Conservation (phyloP, 2,329 filamentous ascomycete species). For the Neofusicoccum parvum region DNA sequence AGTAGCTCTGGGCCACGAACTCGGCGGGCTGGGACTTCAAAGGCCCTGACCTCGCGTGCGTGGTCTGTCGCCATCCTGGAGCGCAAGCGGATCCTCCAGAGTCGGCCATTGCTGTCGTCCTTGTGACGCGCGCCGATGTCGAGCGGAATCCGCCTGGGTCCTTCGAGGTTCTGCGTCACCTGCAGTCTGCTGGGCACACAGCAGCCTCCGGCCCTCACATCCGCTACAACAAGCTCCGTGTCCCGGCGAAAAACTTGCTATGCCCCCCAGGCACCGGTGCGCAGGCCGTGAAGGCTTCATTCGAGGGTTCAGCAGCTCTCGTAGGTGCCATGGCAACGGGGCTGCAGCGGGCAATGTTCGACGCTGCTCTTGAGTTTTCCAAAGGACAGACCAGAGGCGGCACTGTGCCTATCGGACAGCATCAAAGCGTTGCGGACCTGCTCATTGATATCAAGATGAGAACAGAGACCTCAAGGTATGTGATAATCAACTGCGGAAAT, state of each 20-base stretch:
- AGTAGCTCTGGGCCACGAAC: slow-evolving; percentile 58
- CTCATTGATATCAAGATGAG: slow-evolving; percentile 57
- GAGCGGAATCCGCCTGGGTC: slow-evolving; percentile 46
- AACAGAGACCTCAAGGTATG: slow-evolving; percentile 51
- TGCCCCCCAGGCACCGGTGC: slow-evolving; percentile 48
- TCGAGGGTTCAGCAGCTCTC: slow-evolving; percentile 51
- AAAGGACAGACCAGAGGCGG: slow-evolving; percentile 52
- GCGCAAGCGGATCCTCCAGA: slow-evolving; percentile 28
- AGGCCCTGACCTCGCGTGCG: slow-evolving; percentile 56
- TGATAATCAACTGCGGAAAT: neutral
- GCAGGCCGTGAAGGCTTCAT: slow-evolving; percentile 46
- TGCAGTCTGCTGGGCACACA: slow-evolving; percentile 50
- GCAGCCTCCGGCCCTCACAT: slow-evolving; percentile 54
- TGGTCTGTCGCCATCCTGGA: slow-evolving; percentile 50
- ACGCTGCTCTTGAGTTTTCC: slow-evolving; percentile 54
- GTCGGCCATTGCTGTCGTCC: slow-evolving; percentile 50
- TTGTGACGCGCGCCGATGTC: slow-evolving; percentile 53
- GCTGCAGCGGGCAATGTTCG: slow-evolving; percentile 57
- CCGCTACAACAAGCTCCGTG: slow-evolving; percentile 50
- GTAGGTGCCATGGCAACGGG: slow-evolving; percentile 59
- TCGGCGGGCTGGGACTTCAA: slow-evolving; percentile 56
- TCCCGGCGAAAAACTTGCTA: slow-evolving; percentile 53
- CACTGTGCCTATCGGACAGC: slow-evolving; percentile 47
- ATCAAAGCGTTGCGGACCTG: slow-evolving; percentile 56
- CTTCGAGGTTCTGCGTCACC: slow-evolving; percentile 52